A percentile compares a stretch with the other conserved stretches of the same genome.
Evolutionary conservation across 2,329 filamentous ascomycete genomes (phyloP).

Genomic region (Fusarium tricinctum): DNA sequence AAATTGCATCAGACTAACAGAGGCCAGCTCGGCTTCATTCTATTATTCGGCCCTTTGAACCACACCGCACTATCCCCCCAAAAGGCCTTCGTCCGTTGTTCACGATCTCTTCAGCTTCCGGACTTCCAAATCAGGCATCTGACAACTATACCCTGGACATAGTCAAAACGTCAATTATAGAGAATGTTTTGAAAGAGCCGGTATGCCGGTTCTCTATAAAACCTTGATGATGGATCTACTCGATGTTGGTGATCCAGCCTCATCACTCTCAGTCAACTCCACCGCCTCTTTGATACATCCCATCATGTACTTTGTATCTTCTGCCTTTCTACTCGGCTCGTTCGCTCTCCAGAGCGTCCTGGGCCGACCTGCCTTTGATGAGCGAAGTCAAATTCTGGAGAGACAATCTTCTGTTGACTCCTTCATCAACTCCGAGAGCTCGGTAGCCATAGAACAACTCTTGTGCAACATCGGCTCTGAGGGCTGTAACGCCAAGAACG

Average conservation of each 20-base stretch:
- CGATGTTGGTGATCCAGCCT: constrained; percentile 43
- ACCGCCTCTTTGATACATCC: constrained; percentile 53
- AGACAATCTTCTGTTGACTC: constrained; percentile 65
- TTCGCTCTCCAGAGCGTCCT: constrained; percentile 66
- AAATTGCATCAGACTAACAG: constrained; percentile 17
- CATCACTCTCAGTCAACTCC: constrained; percentile 50
- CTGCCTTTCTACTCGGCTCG: constrained; percentile 65
- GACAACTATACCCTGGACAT: constrained; percentile 18
- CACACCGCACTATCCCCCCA: constrained; percentile 44
- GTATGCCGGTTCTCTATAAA: constrained; percentile 40
- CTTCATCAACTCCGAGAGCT: constrained; percentile 66
- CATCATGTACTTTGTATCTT: constrained; percentile 66
- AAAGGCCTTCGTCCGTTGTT: constrained; percentile 35
- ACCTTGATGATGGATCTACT: constrained; percentile 46
- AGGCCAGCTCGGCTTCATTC: constrained; percentile 38
- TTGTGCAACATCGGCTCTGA: constrained; percentile 71
- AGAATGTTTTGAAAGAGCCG: not conserved
- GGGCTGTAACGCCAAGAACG: constrained; percentile 65
- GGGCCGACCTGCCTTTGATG: constrained; percentile 58
- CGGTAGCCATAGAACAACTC: constrained; percentile 65
- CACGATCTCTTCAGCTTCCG: constrained; percentile 31
- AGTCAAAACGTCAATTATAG: constrained; percentile 5
- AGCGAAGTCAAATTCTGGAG: constrained; percentile 50
- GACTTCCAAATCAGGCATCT: constrained; percentile 40
- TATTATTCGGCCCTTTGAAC: constrained; percentile 49